Evolutionary conservation across 495 filamentous ascomycete genomes (phyloP).

Genomic region (Astrocystis sublimbata): DNA sequence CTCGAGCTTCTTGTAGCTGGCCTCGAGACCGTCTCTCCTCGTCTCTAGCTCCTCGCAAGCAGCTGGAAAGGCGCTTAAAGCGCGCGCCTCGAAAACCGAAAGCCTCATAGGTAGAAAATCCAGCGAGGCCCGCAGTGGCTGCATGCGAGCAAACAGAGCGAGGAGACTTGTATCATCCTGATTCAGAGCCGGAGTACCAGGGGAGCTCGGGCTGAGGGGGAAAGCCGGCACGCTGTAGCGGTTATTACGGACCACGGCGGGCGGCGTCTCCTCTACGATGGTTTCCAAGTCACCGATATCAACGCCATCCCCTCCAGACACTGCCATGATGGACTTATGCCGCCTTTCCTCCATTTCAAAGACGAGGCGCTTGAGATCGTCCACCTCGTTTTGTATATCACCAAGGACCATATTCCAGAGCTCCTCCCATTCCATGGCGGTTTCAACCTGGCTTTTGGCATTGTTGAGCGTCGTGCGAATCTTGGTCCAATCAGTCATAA

Average conservation of each 20-base stretch:
- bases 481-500: conserved; percentile 79
- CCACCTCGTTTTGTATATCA: conserved; percentile 89
- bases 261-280: conserved; percentile 85
- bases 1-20: conserved; percentile 78
- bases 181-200: conserved; percentile 56
- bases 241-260: conserved; percentile 55
- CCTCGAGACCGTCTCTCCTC: conserved; percentile 68
- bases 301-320: conserved; percentile 59
- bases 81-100: conserved; percentile 77
- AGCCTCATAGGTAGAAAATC: conserved; percentile 97
- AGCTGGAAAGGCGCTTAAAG: conserved; percentile 74
- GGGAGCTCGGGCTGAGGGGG: conserved; percentile 58
- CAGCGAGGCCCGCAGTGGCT: conserved; percentile 86
- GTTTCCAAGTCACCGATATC: conserved; percentile 91
- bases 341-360: conserved; percentile 97
- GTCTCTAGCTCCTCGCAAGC: conserved; percentile 86
- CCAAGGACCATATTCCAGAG: conserved; percentile 91
- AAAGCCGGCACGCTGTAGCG: conserved; percentile 67
- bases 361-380: conserved; percentile 75
- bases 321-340: conserved; percentile 68
- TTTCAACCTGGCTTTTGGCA: conserved; percentile 87
- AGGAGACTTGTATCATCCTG: conserved; percentile 81
- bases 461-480: conserved; percentile 71
- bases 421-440: conserved; percentile 99
- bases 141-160: conserved; percentile 89